Evolutionary conservation across 257 asterid species (phyloP), one percentile per base, ranked within the genome.

Genomic region (Verbena officinalis): DNA sequence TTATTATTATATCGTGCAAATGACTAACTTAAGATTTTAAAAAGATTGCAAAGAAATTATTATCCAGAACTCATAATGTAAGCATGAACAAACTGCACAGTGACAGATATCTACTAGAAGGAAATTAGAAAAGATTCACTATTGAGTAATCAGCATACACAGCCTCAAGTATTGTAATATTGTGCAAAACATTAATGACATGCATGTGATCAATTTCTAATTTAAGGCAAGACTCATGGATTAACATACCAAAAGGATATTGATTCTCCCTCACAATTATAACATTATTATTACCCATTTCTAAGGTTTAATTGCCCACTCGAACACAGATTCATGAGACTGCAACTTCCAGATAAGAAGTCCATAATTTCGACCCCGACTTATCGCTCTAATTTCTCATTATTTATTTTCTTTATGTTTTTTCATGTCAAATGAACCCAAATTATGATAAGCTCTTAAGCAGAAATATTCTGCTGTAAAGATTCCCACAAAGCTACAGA

Each of bases 341-440:
- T 59, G 51, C 38, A 13, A 21, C 19, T 58, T 38, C 16, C 31
- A 2, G 6, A 54, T 4, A 15, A 55, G 8, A 1, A 4, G 44
- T 22, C 52, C 55, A 50, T 19, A 20, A 24, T 9, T 21, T 9
- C 15, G 5, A 50, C 46, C 12, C 16, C 21, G 0, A 43, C 39
- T 5, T 6, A 21, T 59, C n/a, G 15, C 42, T 14, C 10, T 9
- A 45, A 44, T 44, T 45, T 27, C 10, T 9, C 24, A 44, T 44
- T 45, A 15, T 17, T 42, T 14, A 54, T 43, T 42, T 65, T 22
- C 46, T n/a, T 27, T 55, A 24, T n/a, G 9, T 31, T 8, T 17
- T 46, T 33, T 11, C 43, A 19, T 31, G 43, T 9, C 64, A 46
- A 59, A 54, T 24, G 40, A 8, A 39, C 21, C 55, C 52, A 52